Evolutionary conservation across 495 filamentous ascomycete species (phyloP).

Genomic region (Stereocaulon alpinum): DNA sequence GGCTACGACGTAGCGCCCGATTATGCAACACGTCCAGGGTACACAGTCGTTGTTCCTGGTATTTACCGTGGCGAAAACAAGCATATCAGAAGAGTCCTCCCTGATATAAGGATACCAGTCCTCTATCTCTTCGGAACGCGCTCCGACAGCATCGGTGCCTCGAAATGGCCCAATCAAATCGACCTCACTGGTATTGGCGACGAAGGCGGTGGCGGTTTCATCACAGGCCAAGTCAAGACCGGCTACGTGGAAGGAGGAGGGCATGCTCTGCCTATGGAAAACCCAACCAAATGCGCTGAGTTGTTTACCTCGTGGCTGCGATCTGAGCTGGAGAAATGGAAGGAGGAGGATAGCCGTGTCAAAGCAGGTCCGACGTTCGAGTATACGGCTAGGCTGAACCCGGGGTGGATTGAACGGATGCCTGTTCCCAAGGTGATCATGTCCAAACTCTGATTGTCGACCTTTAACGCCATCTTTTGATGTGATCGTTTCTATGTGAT

Average conservation of each 20-base stretch:
- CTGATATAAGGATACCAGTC: neutral
- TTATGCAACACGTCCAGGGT: neutral
- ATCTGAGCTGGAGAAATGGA: constrained; percentile 1
- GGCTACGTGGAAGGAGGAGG: neutral
- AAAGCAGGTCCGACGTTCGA: neutral
- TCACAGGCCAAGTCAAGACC: constrained; percentile 4
- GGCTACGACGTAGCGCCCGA: constrained; percentile 6
- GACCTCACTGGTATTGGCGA: constrained; percentile 3
- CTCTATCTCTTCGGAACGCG: constrained; percentile 5
- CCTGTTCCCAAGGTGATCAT: neutral
- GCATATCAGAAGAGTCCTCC: neutral
- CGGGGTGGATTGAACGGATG: constrained; percentile 8
- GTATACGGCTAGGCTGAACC: neutral
- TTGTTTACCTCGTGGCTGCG: constrained; percentile 4
- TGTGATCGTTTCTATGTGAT: too few species aligned
- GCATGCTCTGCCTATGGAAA: constrained; percentile 11
- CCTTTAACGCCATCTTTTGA: too few species aligned
- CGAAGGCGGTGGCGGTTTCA: constrained; percentile 17
- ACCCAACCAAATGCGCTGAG: constrained; percentile 2
- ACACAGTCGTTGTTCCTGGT: neutral
- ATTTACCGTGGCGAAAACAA: constrained; percentile 10
- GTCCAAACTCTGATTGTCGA: neutral
- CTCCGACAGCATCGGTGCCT: constrained; percentile 1
- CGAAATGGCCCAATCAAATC: neutral
- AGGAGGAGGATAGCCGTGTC: neutral